Conservation (phyloP, 1,284 basidiomycete species). For the Sporisorium graminicola region DNA sequence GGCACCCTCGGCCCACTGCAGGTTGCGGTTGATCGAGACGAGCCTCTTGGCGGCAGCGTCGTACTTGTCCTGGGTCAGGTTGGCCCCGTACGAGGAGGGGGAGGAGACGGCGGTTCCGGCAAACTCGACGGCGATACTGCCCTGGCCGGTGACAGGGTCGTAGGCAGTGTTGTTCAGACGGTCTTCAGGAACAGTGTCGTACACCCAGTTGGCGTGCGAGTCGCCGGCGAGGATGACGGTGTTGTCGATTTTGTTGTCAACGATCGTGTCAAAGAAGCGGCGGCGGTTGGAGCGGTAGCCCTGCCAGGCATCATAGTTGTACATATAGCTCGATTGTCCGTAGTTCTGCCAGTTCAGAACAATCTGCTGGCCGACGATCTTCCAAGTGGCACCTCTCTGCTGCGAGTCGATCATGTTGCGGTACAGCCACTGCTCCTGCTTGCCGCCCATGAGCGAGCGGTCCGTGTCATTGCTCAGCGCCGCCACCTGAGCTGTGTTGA, state of each 20-base stretch:
- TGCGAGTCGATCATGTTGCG: conserved; percentile 73
- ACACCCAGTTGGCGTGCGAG: conserved; percentile 74
- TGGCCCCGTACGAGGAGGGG: conserved; percentile 73
- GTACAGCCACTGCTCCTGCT: conserved; percentile 77
- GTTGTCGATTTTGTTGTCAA: conserved; percentile 74
- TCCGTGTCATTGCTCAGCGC: conserved; percentile 52
- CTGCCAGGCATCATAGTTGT: conserved; percentile 77
- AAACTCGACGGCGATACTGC: conserved; percentile 77
- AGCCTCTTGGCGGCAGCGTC: conserved; percentile 69
- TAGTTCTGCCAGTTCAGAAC: conserved; percentile 48
- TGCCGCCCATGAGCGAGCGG: conserved; percentile 73
- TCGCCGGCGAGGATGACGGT: conserved; percentile 74
- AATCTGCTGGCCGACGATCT: conserved; percentile 74
- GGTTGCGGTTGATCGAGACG: conserved; percentile 73
- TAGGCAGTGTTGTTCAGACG: conserved; percentile 70
- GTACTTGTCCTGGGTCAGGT: conserved; percentile 72
- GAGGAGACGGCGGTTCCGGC: conserved; percentile 78
- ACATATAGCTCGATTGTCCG: conserved; percentile 70
- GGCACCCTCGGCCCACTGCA: conserved; percentile 78
- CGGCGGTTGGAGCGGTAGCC: conserved; percentile 76
- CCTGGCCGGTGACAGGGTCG: conserved; percentile 74
- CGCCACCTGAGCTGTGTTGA: conserved; percentile 72
- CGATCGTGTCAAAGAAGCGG: conserved; percentile 75
- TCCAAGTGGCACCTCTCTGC: conserved; percentile 74
- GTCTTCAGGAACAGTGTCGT: conserved; percentile 50